These are phyloP conservation scores for Triangularia verruculosa DNA, from an alignment of 2,329 filamentous ascomycete genomes.

Conservation along the genomic window DNA sequence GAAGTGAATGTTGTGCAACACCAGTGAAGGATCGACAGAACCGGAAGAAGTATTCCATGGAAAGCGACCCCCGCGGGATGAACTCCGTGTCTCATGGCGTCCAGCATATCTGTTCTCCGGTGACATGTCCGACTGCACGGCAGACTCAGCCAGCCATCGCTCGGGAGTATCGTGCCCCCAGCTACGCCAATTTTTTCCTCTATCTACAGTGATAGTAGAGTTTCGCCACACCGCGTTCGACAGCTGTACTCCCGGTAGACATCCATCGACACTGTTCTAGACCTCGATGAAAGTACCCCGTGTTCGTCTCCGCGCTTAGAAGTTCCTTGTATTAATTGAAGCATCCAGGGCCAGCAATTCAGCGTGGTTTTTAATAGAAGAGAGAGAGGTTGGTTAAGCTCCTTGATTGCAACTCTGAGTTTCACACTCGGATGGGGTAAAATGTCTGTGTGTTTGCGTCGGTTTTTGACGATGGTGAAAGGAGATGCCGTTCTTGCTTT, in stretches of 20 bases:
- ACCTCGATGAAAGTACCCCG: neutral
- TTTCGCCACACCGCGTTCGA: neutral
- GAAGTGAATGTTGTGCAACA: conserved; percentile 21
- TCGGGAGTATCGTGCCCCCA: neutral
- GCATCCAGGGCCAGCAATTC: neutral
- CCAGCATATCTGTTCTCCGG: neutral
- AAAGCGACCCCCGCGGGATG: neutral
- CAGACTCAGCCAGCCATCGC: neutral
- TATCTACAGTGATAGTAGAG: neutral
- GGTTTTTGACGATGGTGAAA: neutral
- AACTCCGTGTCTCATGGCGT: neutral
- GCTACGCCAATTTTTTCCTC: neutral
- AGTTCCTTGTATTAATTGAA: neutral
- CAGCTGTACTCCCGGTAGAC: no score
- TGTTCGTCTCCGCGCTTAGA: neutral
- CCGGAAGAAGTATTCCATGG: neutral
- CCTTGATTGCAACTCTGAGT: neutral
- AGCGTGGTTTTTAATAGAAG: no score
- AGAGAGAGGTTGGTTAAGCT: neutral
- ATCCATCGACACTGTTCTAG: neutral
- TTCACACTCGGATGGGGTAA: no score
- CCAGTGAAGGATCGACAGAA: conserved; percentile 26
- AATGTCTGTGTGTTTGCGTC: neutral
- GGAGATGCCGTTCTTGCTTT: neutral
- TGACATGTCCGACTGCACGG: neutral